A percentile compares a stretch with the other conserved stretches of the same genome.
These are phyloP conservation scores for Phaeosphaeriaceae sp. DNA, from an alignment of 2,329 filamentous ascomycete genomes.

Conservation along the genomic window DNA sequence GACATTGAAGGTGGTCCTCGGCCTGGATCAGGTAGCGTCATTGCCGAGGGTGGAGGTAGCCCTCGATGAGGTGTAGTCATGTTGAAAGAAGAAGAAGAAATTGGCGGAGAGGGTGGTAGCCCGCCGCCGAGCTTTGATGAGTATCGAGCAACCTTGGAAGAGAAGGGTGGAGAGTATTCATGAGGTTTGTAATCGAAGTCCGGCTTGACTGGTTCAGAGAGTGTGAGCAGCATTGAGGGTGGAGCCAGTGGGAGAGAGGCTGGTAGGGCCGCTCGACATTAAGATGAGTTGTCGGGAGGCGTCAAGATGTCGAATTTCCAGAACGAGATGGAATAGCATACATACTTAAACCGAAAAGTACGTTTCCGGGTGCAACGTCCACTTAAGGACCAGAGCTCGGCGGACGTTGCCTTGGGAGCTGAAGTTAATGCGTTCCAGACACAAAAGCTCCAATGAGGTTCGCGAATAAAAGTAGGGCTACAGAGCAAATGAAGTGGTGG, in stretches of 20 bases:
- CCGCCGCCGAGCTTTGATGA: slow-evolving; percentile 51
- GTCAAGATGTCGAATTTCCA: slow-evolving; percentile 35
- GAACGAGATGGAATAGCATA: slow-evolving; percentile 44
- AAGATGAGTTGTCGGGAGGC: slow-evolving; percentile 40
- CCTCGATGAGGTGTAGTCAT: slow-evolving; percentile 62
- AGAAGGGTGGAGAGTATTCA: slow-evolving; percentile 55
- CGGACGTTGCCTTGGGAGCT: slow-evolving; percentile 41
- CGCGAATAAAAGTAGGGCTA: slow-evolving; percentile 42
- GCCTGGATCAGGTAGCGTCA: slow-evolving; percentile 58
- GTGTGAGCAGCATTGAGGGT: slow-evolving; percentile 58
- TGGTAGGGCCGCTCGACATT: slow-evolving; percentile 38
- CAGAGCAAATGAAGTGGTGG: slow-evolving; percentile 32
- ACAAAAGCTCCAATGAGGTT: slow-evolving; percentile 42
- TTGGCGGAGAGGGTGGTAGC: slow-evolving; percentile 49
- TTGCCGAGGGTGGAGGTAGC: slow-evolving; percentile 59
- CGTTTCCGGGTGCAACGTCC: slow-evolving; percentile 44
- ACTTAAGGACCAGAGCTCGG: slow-evolving; percentile 43
- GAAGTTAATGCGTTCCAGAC: slow-evolving; percentile 43
- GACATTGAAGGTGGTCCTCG: slow-evolving; percentile 46
- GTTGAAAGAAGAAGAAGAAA: slow-evolving; percentile 49
- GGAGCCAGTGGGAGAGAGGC: slow-evolving; percentile 21
- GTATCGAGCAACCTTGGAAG: slow-evolving; percentile 47
- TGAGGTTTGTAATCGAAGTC: slow-evolving; percentile 57
- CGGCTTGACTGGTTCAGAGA: slow-evolving; percentile 55
- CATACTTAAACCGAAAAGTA: slow-evolving; percentile 46